Base-by-base conservation (phyloP, 331 rosid genomes). In the Prunus yedoensis region DNA sequence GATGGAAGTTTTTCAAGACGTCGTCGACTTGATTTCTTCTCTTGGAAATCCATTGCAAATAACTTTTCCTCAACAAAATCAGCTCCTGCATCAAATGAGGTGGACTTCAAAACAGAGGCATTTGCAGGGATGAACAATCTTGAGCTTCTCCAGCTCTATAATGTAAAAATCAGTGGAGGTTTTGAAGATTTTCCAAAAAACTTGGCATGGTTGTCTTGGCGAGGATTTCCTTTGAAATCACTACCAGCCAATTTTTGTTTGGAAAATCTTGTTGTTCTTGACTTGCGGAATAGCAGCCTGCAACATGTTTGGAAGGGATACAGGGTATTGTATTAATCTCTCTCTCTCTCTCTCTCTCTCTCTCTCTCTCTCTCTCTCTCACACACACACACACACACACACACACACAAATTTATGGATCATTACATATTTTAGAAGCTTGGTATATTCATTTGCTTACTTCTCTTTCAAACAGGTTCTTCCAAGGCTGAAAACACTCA, bases 281-380 rank as follows among this genome's bases (percentile, higher is more conserved):
- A 64, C 23, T 14, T 64, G 49, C 11, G 49, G 12, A 16, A 64
- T 50, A 70, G 62, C 46, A 16, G 43, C 43, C 58, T 78, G 57
- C 28, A 52, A 52, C 28, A 30, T 9, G 66, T 49, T 38, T 78
- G 82, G 82, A 71, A 66, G 25, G 45, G 43, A 11, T 20, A 27
- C 35, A 63, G n/a, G 63, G 82, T 78, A 70, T 43, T 8, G 66
- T 25, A 68, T 3, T 65, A 35, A 17, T 21, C 3, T 68, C 43
- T 68, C 71, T 67, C 66, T 60, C 23, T 21, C 21, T 21, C 21
- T 21, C 21, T 52, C 58, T 59, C 65, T 59, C 65, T 59, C 64
- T 23, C 15, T 47, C 52, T 47, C 52, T 47, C 52, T 47, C 52
- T 47, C 52, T 47, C 52, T 46, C 51, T 2, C 51, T 2, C 51